These are phyloP conservation scores for Candida namnaoensis DNA, from an alignment of 805 yeast species.

Conservation along the genomic window DNA sequence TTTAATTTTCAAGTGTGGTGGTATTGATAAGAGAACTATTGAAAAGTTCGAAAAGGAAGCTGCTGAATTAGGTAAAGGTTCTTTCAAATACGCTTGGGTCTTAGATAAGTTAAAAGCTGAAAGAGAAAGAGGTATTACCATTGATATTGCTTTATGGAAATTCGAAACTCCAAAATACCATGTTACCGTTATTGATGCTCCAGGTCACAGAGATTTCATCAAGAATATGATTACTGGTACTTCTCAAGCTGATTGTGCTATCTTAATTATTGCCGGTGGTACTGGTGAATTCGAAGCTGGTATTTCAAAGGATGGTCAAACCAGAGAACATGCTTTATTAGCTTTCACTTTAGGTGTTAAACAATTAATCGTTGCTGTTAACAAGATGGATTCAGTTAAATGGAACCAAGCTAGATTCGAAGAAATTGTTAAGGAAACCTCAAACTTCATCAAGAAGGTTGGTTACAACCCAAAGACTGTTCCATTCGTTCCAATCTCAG, in stretches of 20 bases:
- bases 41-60: constrained; percentile 99
- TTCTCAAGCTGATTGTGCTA: constrained; percentile 92
- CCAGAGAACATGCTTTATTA: constrained; percentile 90
- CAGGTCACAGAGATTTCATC: constrained; percentile 96
- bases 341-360: constrained; percentile 87
- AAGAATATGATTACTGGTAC: constrained; percentile 95
- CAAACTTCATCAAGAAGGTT: too few relatives aligned
- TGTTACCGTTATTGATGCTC: constrained; percentile 90
- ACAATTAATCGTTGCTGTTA: constrained; percentile 84
- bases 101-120: constrained; percentile 93
- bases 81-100: constrained; percentile 98
- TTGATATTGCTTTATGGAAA: constrained; percentile 91
- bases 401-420: constrained; percentile 45
- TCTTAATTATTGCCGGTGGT: constrained; percentile 88
- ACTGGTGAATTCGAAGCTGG: constrained; percentile 94
- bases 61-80: constrained; percentile 96
- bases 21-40: constrained; percentile 97
- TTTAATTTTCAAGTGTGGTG: constrained; percentile 99
- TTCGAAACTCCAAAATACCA: constrained; percentile 92
- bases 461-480: too few relatives aligned
- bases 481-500: too few relatives aligned
- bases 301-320: constrained; percentile 93
- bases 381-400: constrained; percentile 91
- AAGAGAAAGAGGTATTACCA: constrained; percentile 97
- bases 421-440: too few relatives aligned